Percentiles rank a stretch among this genome's conserved stretches.
Evolutionary conservation across 176 grass and related monocot genomes (phyloP).

Genomic region (Puya raimondii): DNA sequence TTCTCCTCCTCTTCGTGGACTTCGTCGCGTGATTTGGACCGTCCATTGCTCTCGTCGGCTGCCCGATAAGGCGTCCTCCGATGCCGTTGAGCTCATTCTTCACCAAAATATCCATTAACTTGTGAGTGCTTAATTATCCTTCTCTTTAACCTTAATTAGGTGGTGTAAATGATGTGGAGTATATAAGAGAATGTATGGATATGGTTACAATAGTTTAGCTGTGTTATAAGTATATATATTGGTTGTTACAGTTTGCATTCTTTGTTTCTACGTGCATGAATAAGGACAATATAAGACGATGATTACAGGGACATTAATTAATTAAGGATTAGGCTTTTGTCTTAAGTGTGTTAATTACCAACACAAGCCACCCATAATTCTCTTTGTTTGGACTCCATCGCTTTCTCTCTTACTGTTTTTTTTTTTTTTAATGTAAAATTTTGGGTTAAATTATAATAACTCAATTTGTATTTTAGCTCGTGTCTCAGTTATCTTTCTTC

Average conservation of each 20-base stretch:
- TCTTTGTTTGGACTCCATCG: background rate
- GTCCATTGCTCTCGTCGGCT: background rate
- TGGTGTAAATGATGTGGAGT: too few species aligned
- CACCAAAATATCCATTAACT: slow-evolving; percentile 12
- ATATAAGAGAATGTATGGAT: background rate
- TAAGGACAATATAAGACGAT: background rate
- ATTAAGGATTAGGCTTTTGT: background rate
- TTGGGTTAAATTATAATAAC: too few species aligned
- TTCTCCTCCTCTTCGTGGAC: slow-evolving; percentile 35
- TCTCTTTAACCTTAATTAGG: too few species aligned
- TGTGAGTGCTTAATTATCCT: background rate
- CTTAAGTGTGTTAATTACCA: background rate
- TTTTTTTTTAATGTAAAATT: too few species aligned
- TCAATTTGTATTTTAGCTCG: too few species aligned
- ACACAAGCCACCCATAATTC: background rate
- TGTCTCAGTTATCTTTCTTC: too few species aligned
- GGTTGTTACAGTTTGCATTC: background rate
- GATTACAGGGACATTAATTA: background rate
- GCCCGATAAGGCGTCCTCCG: background rate
- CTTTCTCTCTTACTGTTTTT: too few species aligned
- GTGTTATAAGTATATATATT: background rate
- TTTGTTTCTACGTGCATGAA: background rate
- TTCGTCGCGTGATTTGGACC: background rate
- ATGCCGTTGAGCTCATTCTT: slow-evolving; percentile 29
- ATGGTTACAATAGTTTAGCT: background rate